Base-by-base conservation (phyloP, 2,329 filamentous ascomycete genomes). In the Alternaria longipes region DNA sequence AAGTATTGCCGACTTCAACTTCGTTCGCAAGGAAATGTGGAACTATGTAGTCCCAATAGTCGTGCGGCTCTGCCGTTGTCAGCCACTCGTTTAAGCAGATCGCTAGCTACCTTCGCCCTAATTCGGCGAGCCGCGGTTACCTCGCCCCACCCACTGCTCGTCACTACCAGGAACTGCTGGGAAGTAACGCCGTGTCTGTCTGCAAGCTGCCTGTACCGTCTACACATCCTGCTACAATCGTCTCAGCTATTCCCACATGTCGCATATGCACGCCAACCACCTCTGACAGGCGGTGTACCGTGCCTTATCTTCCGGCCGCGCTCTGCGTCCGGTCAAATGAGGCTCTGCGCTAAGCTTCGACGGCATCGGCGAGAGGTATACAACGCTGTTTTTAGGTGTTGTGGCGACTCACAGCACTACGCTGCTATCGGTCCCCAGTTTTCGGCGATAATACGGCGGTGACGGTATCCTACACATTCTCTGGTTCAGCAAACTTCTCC, bases 381-480 rank as follows among this genome's bases (percentile, higher is more conserved):
- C 50, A 50, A 18, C 52, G 58, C 55, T 32, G 34, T 32, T 54
- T 34, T 42, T 41, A 60, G 26, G 60, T 65, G 66, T 64, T 69
- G 67, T 70, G 67, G 69, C 70, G 67, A 69, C 63, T 69, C 60
- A 69, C 60, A 56, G 62, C 50, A 60, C 59, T 34, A 42, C 52
- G 44, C 60, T 63, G 62, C 58, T 66, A 69, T 70, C 67, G 47
- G 66, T 55, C 65, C 41, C 70, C 70, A 67, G 58, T 71, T 71
- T 69, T 69, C 65, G 52, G 61, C 52, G 53, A 64, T 60, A 63
- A 62, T 64, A 59, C 67, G 66, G 59, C 63, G 46, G 65, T 70
- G 67, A 71, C 63, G 67, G 62, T 71, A 67, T 65, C 69, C 69
- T 69, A 69, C 64, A 62, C 61, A 59, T 71, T 71, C 59, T 69